Evolutionary conservation across 2,329 filamentous ascomycete species (phyloP), one percentile per base, ranked within the genome.

Genomic region (Simplicillium sp.): DNA sequence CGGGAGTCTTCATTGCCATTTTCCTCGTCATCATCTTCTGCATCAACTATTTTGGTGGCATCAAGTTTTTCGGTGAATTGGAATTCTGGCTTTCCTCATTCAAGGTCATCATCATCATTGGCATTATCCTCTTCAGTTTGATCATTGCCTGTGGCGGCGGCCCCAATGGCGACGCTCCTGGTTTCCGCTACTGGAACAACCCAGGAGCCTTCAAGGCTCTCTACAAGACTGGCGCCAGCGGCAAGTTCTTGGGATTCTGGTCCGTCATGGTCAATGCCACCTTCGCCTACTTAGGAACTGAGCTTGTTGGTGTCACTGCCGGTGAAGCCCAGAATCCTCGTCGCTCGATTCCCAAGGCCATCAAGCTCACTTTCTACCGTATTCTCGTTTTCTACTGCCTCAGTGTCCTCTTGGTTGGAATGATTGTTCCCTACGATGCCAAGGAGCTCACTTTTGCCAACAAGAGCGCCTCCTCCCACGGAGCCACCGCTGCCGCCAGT

Each of bases 331-430:
- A 87, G 63, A 88, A 88, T 62, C 85, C 85, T 1, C 78, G 84
- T 55, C 77, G 76, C 58, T 84, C 80, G 13, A 80, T 90, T 46
- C 85, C 85, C 7, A 77, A 80, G 44, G 84, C 84, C 40, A 88
- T 88, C 68, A 83, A 80, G 57, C 71, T 87, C 38, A 88, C 84
- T 49, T 89, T 89, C 62, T 89, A 77, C 67, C 84, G 85, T 43
- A 89, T 90, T 57, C 62, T 87, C 49, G 67, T 89, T 65, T 90
- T 90, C 69, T 90, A 90, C 68, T 71, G 80, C 52, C 60, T 87
- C 44, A 80, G 75, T 16, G 82, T 88, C 29, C 71, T 90, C 39
- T 70, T 89, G 39, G 67, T 90, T 41, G 84, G 84, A 54, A 85
- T 87, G 72, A 70, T 83, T 39, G 81, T 90, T 4, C 82, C 83